phyloP scores from a whole-genome alignment of 192 early-diverging fungal species.

The Blastocladiella britannica region DNA sequence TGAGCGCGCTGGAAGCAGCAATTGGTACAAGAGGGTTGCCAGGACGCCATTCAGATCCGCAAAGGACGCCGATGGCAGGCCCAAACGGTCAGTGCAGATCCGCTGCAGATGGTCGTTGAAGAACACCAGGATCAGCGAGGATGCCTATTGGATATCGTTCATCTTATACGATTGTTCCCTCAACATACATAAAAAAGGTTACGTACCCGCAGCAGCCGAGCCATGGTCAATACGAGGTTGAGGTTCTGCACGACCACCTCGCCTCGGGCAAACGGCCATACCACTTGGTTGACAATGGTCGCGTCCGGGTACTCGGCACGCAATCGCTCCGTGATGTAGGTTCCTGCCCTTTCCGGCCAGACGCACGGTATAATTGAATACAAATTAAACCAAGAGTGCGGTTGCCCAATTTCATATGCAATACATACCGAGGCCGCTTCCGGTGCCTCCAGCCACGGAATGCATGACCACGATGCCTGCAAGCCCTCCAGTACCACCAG shows the following conservation, averaged over 20 bases:
- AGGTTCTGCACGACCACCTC: constrained; percentile 9
- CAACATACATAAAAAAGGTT: neutral
- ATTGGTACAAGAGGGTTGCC: too few relatives aligned
- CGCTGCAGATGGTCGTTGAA: constrained; percentile 3
- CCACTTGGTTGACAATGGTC: constrained; percentile 4
- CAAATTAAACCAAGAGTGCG: neutral
- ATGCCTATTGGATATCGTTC: neutral
- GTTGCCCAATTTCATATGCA: neutral
- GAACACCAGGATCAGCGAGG: constrained; percentile 1
- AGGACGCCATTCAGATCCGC: constrained; percentile 1
- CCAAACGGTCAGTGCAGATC: constrained; percentile 2
- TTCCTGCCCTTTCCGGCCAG: constrained; percentile 1
- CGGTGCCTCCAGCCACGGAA: constrained; percentile 7
- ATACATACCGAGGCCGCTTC: constrained; percentile 4
- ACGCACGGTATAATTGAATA: neutral
- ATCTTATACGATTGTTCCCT: too few relatives aligned
- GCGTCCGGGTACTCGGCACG: constrained; percentile 3
- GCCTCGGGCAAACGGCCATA: constrained; percentile 6
- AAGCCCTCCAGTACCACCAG: too few relatives aligned
- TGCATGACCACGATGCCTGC: constrained; percentile 6
- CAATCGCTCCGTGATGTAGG: constrained; percentile 5
- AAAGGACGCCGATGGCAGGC: constrained; percentile 1
- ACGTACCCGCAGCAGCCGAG: constrained; percentile 3
- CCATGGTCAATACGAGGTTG: constrained; percentile 6
- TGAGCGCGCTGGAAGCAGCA: too few relatives aligned